These are phyloP conservation scores for Mangifera indica DNA, from an alignment of 345 rosid species.

Conservation along the genomic window DNA sequence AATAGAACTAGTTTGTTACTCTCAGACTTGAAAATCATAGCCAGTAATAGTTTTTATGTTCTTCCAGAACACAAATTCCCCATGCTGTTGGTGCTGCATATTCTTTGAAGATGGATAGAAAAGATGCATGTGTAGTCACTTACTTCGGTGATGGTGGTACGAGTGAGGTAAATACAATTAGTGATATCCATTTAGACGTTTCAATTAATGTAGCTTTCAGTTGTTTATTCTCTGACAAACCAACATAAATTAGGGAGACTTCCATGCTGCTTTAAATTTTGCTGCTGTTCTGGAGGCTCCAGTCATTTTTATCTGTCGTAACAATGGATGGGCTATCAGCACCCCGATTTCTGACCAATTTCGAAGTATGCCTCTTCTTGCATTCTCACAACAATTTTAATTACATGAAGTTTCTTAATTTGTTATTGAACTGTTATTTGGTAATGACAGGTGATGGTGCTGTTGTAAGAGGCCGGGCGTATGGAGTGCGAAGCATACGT, in stretches of 20 bases:
- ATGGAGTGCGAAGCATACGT: constrained; percentile 80
- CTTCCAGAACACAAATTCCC: constrained; percentile 68
- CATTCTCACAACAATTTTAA: not conserved
- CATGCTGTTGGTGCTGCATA: constrained; percentile 91
- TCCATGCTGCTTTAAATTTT: constrained; percentile 74
- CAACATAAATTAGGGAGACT: constrained; percentile 61
- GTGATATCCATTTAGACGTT: not conserved
- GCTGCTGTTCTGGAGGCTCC: constrained; percentile 82
- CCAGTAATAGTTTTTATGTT: not conserved
- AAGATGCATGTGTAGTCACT: constrained; percentile 70
- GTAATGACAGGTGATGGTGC: constrained; percentile 69
- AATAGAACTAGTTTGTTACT: not conserved
- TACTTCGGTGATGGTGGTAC: constrained; percentile 83
- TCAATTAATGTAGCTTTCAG: not conserved
- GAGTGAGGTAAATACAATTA: constrained; percentile 54
- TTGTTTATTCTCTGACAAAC: constrained; percentile 18
- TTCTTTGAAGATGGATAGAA: constrained; percentile 77
- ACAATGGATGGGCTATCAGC: constrained; percentile 94
- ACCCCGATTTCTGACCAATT: constrained; percentile 80
- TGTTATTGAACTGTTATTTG: not conserved
- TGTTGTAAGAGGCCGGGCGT: constrained; percentile 80
- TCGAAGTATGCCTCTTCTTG: constrained; percentile 53
- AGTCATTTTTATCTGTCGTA: constrained; percentile 75
- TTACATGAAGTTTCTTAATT: not conserved
- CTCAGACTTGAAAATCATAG: not conserved